Evolutionary conservation across 805 yeast species (phyloP).

Genomic region (Suhomyces pyralidae): DNA sequence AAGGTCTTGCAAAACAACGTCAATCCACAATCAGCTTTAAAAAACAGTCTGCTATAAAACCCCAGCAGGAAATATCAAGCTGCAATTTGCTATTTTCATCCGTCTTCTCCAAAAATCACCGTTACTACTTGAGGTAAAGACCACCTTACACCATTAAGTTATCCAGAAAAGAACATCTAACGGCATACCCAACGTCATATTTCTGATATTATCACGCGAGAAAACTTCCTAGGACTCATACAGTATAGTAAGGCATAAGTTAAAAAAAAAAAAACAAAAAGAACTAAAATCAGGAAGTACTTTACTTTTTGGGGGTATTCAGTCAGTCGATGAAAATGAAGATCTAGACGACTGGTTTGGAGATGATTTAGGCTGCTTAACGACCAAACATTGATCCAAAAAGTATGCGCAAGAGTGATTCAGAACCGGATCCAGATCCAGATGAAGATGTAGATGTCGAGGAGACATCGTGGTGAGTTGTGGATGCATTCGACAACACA

Average conservation of each 20-base stretch:
- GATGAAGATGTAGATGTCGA: neutral
- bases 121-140: too few relatives aligned
- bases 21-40: too few relatives aligned
- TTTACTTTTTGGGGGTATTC: neutral
- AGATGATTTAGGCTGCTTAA: neutral
- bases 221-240: too few relatives aligned
- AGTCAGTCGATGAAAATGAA: neutral
- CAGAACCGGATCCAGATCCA: neutral
- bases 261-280: neutral
- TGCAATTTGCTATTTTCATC: too few relatives aligned
- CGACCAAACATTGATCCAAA: neutral
- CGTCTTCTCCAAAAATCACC: too few relatives aligned
- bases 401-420: neutral
- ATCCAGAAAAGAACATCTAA: too few relatives aligned
- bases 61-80: too few relatives aligned
- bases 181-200: too few relatives aligned
- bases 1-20: too few relatives aligned
- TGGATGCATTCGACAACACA: neutral
- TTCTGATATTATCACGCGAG: too few relatives aligned
- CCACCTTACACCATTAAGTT: too few relatives aligned
- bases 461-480: neutral
- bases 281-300: neutral
- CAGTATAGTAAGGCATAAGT: neutral
- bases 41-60: too few relatives aligned
- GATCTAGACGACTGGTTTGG: neutral